A percentile compares a stretch with the other conserved stretches of the same genome.
Conservation (phyloP, 495 filamentous ascomycete species). For the Aspergillus cristatus region DNA sequence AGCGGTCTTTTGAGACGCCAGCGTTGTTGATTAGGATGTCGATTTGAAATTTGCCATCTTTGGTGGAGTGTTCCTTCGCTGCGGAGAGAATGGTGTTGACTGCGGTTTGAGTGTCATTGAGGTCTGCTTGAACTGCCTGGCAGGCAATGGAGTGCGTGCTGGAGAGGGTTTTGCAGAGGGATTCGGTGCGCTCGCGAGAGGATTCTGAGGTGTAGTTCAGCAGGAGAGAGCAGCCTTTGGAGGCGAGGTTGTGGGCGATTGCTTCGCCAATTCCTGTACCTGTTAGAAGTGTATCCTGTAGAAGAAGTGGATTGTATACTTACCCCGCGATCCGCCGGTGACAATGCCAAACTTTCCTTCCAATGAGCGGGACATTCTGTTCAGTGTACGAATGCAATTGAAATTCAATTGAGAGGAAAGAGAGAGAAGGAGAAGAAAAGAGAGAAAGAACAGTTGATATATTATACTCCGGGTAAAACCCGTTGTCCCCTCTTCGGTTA, state of each 20-base stretch:
- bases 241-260: conserved; percentile 69
- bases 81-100: conserved; percentile 20
- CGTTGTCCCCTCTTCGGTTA: no score
- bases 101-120: conserved; percentile 36
- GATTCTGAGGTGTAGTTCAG: conserved; percentile 63
- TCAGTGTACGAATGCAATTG: no score
- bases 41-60: conserved; percentile 51
- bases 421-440: background rate
- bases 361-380: conserved; percentile 22
- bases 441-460: conserved; percentile 2
- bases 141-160: conserved; percentile 32
- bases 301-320: no score
- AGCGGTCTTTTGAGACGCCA: conserved; percentile 53
- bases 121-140: conserved; percentile 48
- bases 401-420: conserved; percentile 4
- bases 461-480: no score
- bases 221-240: conserved; percentile 60
- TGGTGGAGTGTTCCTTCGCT: conserved; percentile 43
- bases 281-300: no score
- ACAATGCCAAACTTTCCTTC: conserved; percentile 69
- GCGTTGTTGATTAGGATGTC: conserved; percentile 91
- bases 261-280: conserved; percentile 76
- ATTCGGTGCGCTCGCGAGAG: conserved; percentile 30
- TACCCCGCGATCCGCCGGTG: conserved; percentile 70
- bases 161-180: conserved; percentile 36